Conservation (phyloP, 176 grass and related monocot species). For the Cenchrus americanus region DNA sequence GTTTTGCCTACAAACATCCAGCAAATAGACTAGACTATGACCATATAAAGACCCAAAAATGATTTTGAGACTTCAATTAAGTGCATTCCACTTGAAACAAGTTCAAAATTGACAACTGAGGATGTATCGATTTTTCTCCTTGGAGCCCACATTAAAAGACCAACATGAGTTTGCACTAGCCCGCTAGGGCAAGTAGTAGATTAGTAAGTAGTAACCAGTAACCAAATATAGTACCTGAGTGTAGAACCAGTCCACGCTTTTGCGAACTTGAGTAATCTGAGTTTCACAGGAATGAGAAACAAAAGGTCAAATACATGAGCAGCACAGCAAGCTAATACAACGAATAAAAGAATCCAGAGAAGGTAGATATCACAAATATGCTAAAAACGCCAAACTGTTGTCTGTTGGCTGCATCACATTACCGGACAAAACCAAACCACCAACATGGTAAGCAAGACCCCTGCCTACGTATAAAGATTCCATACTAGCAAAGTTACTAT, state of each 20-base stretch:
- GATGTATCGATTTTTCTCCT: neutral
- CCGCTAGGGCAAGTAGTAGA: neutral
- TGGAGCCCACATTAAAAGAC: neutral
- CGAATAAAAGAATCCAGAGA: neutral
- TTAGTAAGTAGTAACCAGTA: neutral
- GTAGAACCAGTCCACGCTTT: conserved; percentile 74
- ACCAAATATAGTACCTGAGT: conserved; percentile 63
- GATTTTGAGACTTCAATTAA: neutral
- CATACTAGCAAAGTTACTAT: neutral
- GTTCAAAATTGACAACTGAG: neutral
- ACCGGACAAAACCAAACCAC: neutral
- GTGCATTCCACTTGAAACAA: neutral
- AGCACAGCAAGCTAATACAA: neutral
- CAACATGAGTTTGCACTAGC: neutral
- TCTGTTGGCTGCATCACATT: neutral
- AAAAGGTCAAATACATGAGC: conserved; percentile 26
- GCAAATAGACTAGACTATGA: neutral
- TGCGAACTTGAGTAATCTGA: conserved; percentile 80
- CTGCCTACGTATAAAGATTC: neutral
- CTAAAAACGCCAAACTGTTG: neutral
- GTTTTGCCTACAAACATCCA: neutral
- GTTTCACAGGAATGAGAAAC: conserved; percentile 8
- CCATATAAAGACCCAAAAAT: neutral
- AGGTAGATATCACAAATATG: conserved; percentile 1
- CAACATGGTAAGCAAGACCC: neutral